A percentile compares a stretch with the other conserved stretches of the same genome.
phyloP scores from a whole-genome alignment of 345 rosid species.

The Eucalyptus tenuipes region DNA sequence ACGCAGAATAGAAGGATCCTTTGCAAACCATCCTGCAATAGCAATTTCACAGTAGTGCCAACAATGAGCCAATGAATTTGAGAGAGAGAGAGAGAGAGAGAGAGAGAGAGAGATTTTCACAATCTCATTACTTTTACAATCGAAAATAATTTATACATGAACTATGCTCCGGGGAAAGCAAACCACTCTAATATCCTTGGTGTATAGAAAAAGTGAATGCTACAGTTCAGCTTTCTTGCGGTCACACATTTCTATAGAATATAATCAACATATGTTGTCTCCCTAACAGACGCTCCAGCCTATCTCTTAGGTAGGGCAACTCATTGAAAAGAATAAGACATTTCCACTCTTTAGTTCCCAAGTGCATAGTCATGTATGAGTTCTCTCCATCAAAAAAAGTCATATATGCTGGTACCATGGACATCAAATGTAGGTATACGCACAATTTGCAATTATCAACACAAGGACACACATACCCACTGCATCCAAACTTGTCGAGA shows the following conservation, averaged over 20 bases:
- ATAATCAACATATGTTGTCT: neutral
- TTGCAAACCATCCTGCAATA: conserved; percentile 85
- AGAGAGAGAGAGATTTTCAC: neutral
- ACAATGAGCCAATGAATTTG: neutral
- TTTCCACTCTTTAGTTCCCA: neutral
- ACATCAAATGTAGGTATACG: neutral
- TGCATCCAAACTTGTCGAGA: conserved; percentile 71
- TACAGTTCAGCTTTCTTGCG: neutral
- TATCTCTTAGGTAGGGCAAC: neutral
- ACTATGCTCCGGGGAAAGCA: neutral
- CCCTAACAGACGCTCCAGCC: neutral
- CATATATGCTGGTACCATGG: neutral
- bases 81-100: neutral
- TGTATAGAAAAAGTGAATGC: neutral
- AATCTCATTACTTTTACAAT: neutral
- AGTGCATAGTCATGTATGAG: neutral
- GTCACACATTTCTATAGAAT: neutral
- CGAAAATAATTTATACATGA: neutral
- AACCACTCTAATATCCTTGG: neutral
- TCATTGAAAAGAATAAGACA: neutral
- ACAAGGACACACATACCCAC: conserved; percentile 46
- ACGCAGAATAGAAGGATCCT: conserved; percentile 60
- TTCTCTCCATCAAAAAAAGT: neutral
- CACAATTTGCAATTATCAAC: neutral
- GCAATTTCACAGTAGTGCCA: neutral